Evolutionary conservation across 2,329 filamentous ascomycete species (phyloP).

Genomic region (Aciculosporium take): DNA sequence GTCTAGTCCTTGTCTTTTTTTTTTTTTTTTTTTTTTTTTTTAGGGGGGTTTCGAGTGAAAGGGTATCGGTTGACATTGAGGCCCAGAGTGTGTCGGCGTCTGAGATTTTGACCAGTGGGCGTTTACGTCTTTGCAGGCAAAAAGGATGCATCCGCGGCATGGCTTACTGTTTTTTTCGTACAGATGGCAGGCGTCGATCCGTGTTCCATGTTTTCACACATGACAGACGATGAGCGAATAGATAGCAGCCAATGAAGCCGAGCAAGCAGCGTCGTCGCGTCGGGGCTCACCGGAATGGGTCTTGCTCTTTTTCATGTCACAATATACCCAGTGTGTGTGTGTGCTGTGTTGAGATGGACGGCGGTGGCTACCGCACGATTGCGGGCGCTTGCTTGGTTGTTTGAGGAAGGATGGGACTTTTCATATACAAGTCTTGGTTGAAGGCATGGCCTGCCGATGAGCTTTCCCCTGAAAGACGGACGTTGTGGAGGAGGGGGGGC

Average conservation of each 20-base stretch:
- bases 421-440: no score
- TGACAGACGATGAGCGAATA: not conserved
- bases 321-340: constrained; percentile 4
- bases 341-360: no score
- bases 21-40: no score
- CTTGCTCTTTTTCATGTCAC: not conserved
- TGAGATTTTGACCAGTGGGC: not conserved
- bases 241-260: not conserved
- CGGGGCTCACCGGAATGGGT: not conserved
- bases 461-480: no score
- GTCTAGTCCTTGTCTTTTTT: no score
- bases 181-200: not conserved
- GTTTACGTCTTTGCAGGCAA: not conserved
- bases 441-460: no score
- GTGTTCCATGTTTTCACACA: constrained; percentile 1
- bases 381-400: not conserved
- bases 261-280: not conserved
- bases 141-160: not conserved
- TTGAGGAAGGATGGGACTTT: no score
- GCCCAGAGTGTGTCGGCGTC: not conserved
- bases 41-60: no score
- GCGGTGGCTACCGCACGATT: not conserved
- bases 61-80: no score
- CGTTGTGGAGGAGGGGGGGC: no score
- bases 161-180: constrained; percentile 1